A percentile compares a stretch with the other conserved stretches of the same genome.
phyloP scores from a whole-genome alignment of 768 basidiomycete genomes.

The Porpolomopsis calyptriformis region DNA sequence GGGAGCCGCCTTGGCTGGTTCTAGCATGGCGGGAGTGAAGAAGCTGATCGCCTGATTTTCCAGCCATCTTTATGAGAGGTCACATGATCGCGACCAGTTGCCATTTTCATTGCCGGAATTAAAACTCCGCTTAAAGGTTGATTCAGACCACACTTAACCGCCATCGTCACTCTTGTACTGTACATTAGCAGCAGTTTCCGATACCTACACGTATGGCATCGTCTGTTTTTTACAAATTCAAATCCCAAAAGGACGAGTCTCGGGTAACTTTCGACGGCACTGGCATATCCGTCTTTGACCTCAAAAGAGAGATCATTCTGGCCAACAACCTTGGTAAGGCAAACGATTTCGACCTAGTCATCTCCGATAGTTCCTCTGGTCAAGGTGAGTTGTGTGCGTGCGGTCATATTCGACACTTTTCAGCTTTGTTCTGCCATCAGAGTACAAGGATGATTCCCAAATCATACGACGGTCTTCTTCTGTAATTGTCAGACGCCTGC shows the following conservation, averaged over 20 bases:
- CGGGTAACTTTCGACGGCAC: slow-evolving; percentile 97
- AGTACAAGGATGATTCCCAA: slow-evolving; percentile 83
- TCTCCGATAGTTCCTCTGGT: slow-evolving; percentile 75
- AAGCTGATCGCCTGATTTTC: not conserved
- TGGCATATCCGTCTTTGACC: slow-evolving; percentile 96
- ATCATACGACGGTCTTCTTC: slow-evolving; percentile 93
- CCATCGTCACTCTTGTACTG: not conserved
- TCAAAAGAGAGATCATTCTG: slow-evolving; percentile 97
- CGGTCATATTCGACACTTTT: not conserved
- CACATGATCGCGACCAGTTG: not conserved
- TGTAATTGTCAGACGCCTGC: slow-evolving; percentile 84
- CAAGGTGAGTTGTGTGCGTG: slow-evolving; percentile 55
- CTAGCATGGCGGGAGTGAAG: not conserved
- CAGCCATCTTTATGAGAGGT: not conserved
- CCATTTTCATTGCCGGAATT: no score
- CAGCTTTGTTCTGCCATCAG: slow-evolving; percentile 28
- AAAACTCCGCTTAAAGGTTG: no score
- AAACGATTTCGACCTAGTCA: slow-evolving; percentile 89
- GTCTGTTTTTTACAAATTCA: slow-evolving; percentile 98
- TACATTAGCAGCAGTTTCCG: no score
- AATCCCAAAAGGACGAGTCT: slow-evolving; percentile 88
- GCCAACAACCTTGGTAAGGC: slow-evolving; percentile 94
- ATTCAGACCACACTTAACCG: no score
- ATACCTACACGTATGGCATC: slow-evolving; percentile 54
- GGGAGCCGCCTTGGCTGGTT: no score